Base-by-base conservation (phyloP, 139 green algal species). In the Raphidocelis subcapitata region DNA sequence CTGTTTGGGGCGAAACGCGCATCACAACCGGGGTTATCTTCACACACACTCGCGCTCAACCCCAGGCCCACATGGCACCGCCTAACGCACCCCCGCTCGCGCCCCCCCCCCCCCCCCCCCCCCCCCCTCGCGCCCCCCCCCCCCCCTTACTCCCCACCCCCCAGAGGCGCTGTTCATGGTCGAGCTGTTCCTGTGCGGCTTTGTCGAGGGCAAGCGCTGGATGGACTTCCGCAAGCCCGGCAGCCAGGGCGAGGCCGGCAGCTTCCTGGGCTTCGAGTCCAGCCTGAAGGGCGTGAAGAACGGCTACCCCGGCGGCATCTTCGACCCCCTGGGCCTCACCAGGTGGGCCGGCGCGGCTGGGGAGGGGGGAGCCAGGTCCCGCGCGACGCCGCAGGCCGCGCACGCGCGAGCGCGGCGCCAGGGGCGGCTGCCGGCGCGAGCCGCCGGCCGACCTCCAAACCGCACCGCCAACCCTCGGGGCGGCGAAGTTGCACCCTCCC, bases 151-250 rank as follows among this genome's bases (percentile, higher is more conserved):
- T 20, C 41, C 8, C 8, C 8, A 8, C 41, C 8, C 41, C 8
- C 41, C 41, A 49, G 29, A 23, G 29, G 28, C 59, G 59, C 26
- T n/a, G 29, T 65, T 65, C 14, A 60, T 61, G 16, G 26, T 60
- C 24, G 10, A 92, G 84, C 54, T 95, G 26, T 86, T 94, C 81
- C 67, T 94, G 65, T 87, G 78, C 76, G 83, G 88, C 81, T 97
- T 93, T 74, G 92, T 93, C 64, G 92, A 97, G 90, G 78, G 76
- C 62, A 95, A 95, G 87, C 82, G 92, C 57, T 90, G 81, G 84
- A 51, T 89, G 82, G 92, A 97, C 85, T 88, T 96, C 71, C 79
- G 81, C 44, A 96, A 97, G 82, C 92, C 89, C 15, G 77, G 82
- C 62, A 92, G 84, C 74, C 86, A 92, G 84, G 84, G 60, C 28